Evolutionary conservation across 148 eudicot species (phyloP).

Genomic region (Camellia sinensis): DNA sequence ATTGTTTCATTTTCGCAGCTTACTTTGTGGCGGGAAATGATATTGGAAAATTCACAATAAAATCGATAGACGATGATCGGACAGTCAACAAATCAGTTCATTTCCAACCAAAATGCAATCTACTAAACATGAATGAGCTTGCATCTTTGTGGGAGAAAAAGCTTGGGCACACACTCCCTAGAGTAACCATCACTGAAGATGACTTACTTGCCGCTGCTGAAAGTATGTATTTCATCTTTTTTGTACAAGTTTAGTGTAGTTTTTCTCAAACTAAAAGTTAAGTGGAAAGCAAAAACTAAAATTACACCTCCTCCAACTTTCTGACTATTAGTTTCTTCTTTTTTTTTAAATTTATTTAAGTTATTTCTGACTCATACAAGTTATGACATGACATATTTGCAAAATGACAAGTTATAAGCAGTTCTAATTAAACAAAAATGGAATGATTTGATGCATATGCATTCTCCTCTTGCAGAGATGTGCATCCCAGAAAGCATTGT

Average conservation of each 20-base stretch:
- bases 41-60: conserved; percentile 46
- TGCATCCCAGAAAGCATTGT: conserved; percentile 7
- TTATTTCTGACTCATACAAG: too few species aligned
- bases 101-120: conserved; percentile 38
- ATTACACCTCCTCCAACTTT: too few species aligned
- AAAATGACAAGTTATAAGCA: too few species aligned
- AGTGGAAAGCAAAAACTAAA: too few species aligned
- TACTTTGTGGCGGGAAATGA: conserved; percentile 43
- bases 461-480: conserved; percentile 1
- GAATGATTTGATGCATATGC: too few species aligned
- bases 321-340: too few species aligned
- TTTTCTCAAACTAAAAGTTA: too few species aligned
- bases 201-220: conserved; percentile 32
- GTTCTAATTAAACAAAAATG: too few species aligned
- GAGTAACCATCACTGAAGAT: conserved; percentile 34
- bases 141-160: conserved; percentile 50
- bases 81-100: conserved; percentile 41
- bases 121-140: conserved; percentile 42
- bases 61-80: conserved; percentile 27
- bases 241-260: too few species aligned
- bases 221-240: conserved; percentile 18
- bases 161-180: conserved; percentile 36
- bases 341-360: too few species aligned
- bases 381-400: too few species aligned
- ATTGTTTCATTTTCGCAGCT: conserved; percentile 25